Evolutionary conservation across 192 early-diverging fungal species (phyloP), one percentile per base, ranked within the genome.

Genomic region (Rhizoclosmatium globosum): DNA sequence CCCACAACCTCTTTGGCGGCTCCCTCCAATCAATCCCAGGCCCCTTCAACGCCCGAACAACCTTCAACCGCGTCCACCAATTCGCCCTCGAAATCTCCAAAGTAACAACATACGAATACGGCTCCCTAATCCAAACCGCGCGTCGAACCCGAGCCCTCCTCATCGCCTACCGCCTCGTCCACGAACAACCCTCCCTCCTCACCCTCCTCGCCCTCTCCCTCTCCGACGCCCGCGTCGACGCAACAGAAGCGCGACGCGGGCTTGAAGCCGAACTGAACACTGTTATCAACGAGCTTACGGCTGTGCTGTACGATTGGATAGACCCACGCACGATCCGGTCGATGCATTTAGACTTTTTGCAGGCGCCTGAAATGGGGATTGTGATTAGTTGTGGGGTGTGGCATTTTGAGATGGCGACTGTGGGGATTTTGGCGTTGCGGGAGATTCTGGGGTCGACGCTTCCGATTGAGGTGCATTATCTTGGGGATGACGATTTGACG

Each of bases 191-290:
- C 11, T 39, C 60, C 9, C 60, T 62, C 21, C 7, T 62, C 7
- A 39, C 60, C 60, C 59, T 79, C 21, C 70, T 79, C 39, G 59
- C 78, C 64, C 62, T 67, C 38, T n/a, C 74, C 23, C 43, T 64
- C 19, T 21, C 15, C 60, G 73, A 75, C 42, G 31, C 31, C 31
- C 31, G 31, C 31, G 31, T 31, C 31, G 31, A 31, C 31, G 31
- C 31, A 17, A 53, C 50, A 53, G 11, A 67, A 11, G 31, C 31
- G n/a, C 23, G 15, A 39, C 4, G 38, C 61, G 74, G 47, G 2
- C 19, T 6, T 2, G 46, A 15, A 4, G 74, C 64, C 3, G n/a
- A 53, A 7, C 39, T 50, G 39, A n/a, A 15, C 31, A 31, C 31
- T 31, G 31, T 31, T 31, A 31, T 31, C 31, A 31, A 31, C 31